A percentile compares a stretch with the other conserved stretches of the same genome.
Conservation (phyloP, 2,329 filamentous ascomycete genomes). For the Verticillium klebahnii region DNA sequence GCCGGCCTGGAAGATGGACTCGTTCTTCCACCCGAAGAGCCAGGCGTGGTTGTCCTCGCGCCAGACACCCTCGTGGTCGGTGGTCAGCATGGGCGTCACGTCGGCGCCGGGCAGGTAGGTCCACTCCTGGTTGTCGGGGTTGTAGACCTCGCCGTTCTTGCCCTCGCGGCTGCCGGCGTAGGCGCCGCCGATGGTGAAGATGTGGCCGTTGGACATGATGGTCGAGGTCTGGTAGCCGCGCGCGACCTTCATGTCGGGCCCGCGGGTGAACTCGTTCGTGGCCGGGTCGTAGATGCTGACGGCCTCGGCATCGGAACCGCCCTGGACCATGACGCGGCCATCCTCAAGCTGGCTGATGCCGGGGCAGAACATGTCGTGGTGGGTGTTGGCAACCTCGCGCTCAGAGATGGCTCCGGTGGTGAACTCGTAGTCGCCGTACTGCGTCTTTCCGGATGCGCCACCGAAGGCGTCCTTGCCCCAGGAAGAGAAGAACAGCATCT, state of each 20-base stretch:
- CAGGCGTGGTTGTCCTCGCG: slow-evolving; percentile 30
- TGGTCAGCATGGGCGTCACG: slow-evolving; percentile 47
- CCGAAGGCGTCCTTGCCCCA: slow-evolving; percentile 19
- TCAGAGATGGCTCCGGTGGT: slow-evolving; percentile 20
- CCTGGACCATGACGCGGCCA: slow-evolving; percentile 47
- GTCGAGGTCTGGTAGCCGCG: slow-evolving; percentile 50
- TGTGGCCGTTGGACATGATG: slow-evolving; percentile 44
- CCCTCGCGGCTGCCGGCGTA: slow-evolving; percentile 39
- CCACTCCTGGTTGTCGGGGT: slow-evolving; percentile 41
- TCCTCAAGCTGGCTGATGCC: slow-evolving; percentile 45
- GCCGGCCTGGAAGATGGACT: slow-evolving; percentile 49
- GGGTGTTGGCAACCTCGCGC: slow-evolving; percentile 31
- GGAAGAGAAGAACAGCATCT: slow-evolving; percentile 18
- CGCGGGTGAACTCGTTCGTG: slow-evolving; percentile 31
- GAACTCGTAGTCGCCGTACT: slow-evolving; percentile 18
- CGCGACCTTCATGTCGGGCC: slow-evolving; percentile 36
- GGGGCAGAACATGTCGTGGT: slow-evolving; percentile 54
- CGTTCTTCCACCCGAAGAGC: slow-evolving; percentile 38
- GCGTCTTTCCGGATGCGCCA: slow-evolving; percentile 13
- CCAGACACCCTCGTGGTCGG: slow-evolving; percentile 43
- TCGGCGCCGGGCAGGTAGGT: slow-evolving; percentile 33
- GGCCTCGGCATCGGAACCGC: slow-evolving; percentile 43
- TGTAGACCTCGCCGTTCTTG: slow-evolving; percentile 54
- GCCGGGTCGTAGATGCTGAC: slow-evolving; percentile 43
- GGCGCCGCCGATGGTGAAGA: slow-evolving; percentile 56